Percentiles rank a stretch among this genome's conserved stretches.
These are phyloP conservation scores for Luvunga scandens DNA, from an alignment of 345 rosid genomes.

Conservation along the genomic window DNA sequence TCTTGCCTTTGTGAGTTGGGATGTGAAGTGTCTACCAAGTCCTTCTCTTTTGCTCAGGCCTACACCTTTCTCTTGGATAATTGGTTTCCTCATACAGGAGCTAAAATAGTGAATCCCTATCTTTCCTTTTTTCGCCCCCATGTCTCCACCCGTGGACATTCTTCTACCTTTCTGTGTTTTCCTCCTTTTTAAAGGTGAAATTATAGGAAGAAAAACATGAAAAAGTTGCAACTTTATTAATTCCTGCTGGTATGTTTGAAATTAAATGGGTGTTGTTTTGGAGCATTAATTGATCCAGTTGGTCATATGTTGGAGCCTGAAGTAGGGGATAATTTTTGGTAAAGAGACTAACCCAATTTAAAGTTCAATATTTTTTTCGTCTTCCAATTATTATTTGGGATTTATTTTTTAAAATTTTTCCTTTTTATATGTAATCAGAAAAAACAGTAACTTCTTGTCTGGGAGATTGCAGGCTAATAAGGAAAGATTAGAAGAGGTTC, in stretches of 20 bases:
- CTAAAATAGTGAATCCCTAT: not conserved
- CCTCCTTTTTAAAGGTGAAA: not conserved
- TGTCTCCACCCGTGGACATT: not conserved
- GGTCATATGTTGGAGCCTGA: not conserved
- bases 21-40: not conserved
- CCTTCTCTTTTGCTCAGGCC: too few species aligned
- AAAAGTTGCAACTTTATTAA: not conserved
- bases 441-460: not conserved
- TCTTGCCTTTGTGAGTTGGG: not conserved
- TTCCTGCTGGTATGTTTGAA: not conserved
- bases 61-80: not conserved
- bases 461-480: not conserved
- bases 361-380: not conserved
- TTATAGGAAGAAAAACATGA: not conserved
- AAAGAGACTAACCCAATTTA: not conserved
- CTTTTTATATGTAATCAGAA: not conserved
- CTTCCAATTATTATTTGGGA: too few species aligned
- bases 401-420: not conserved
- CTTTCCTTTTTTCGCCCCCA: too few species aligned
- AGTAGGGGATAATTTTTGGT: not conserved
- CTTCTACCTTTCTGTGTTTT: not conserved
- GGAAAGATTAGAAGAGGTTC: not conserved
- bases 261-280: not conserved
- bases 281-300: not conserved
- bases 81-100: not conserved